Percentiles rank a stretch among this genome's conserved stretches.
These are phyloP conservation scores for Cercospora berteroae DNA, from an alignment of 2,329 filamentous ascomycete genomes.

Conservation along the genomic window DNA sequence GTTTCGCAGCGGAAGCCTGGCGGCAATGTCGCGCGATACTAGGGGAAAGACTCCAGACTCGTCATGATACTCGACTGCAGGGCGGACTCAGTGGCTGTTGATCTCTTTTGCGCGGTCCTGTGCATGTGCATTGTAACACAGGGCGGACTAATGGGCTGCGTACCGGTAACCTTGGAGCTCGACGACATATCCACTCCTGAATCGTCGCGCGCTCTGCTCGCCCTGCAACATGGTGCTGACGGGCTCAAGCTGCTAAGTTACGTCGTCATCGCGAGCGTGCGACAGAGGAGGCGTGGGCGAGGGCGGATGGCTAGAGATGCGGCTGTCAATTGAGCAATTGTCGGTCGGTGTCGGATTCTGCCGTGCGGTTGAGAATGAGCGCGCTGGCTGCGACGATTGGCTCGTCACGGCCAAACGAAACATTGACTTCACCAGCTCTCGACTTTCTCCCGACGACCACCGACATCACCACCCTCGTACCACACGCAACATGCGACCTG, in stretches of 20 bases:
- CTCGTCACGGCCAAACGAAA: background rate
- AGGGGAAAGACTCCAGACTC: constrained; percentile 84
- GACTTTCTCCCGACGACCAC: background rate
- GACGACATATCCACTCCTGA: constrained; percentile 24
- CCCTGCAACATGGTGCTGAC: constrained; percentile 5
- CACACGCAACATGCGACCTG: constrained; percentile 32
- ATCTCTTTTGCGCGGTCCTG: background rate
- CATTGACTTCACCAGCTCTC: constrained; percentile 2
- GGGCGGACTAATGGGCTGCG: constrained; percentile 1
- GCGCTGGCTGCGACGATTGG: background rate
- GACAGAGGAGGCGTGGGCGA: background rate
- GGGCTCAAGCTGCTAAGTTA: background rate
- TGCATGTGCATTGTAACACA: background rate
- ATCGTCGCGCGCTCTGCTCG: constrained; percentile 2
- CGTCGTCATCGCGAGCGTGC: background rate
- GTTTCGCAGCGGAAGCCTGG: constrained; percentile 81
- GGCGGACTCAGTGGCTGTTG: constrained; percentile 13
- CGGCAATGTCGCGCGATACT: constrained; percentile 71
- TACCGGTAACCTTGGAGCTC: constrained; percentile 54
- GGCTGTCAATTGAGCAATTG: constrained; percentile 1
- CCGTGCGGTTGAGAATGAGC: background rate
- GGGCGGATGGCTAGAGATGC: background rate
- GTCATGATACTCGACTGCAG: constrained; percentile 89
- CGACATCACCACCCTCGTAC: constrained; percentile 5
- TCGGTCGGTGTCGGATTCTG: background rate